Evolutionary conservation across 441 rosid genomes (phyloP).

Genomic region (Jatropha podagrica): DNA sequence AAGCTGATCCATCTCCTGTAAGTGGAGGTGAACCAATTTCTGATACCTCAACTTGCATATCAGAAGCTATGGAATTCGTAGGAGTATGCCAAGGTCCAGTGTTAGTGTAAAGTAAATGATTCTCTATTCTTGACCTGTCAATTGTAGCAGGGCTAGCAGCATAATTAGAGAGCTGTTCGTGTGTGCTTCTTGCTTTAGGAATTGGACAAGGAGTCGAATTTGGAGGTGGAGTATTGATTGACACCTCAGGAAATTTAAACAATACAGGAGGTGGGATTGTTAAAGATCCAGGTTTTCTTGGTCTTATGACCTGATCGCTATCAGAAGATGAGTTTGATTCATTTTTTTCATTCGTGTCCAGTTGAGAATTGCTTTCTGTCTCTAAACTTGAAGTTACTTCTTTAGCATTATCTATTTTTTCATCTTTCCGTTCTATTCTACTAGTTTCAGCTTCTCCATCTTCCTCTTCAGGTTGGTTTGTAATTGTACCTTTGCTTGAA

Average conservation of each 20-base stretch:
- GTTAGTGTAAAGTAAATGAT: slow-evolving; percentile 35
- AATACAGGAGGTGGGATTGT: slow-evolving; percentile 25
- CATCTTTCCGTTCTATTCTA: slow-evolving; percentile 11
- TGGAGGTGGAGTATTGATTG: slow-evolving; percentile 27
- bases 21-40: slow-evolving; percentile 78
- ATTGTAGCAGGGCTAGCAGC: slow-evolving; percentile 42
- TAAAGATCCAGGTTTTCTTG: slow-evolving; percentile 24
- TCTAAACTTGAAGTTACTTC: slow-evolving; percentile 28
- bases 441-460: slow-evolving; percentile 20
- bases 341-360: slow-evolving; percentile 31
- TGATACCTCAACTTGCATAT: slow-evolving; percentile 91
- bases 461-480: slow-evolving; percentile 20
- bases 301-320: slow-evolving; percentile 25
- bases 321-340: slow-evolving; percentile 36
- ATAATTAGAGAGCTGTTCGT: slow-evolving; percentile 20
- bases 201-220: slow-evolving; percentile 31
- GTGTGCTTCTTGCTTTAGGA: slow-evolving; percentile 36
- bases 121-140: slow-evolving; percentile 41
- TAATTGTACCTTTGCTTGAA: slow-evolving; percentile 8
- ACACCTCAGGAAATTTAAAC: slow-evolving; percentile 32
- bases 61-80: slow-evolving; percentile 75
- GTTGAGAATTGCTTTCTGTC: slow-evolving; percentile 28
- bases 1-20: slow-evolving; percentile 46
- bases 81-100: slow-evolving; percentile 46
- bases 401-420: slow-evolving; percentile 14